Conservation (phyloP, 768 basidiomycete genomes). For the Phylloporus sp. region DNA sequence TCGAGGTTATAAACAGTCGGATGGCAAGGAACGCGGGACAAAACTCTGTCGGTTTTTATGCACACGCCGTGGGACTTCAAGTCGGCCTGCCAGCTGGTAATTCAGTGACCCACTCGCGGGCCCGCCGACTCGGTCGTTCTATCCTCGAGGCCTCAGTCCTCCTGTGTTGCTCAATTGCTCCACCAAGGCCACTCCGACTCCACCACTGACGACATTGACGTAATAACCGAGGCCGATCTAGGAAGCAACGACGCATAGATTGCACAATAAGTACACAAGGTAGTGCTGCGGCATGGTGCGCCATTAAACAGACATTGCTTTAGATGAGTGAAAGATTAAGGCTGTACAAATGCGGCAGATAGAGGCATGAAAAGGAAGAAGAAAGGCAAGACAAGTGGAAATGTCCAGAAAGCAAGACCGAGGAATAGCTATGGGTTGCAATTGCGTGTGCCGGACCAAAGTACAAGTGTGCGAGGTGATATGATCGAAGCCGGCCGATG, state of each 20-base stretch:
- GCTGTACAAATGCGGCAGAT: constrained; percentile 47
- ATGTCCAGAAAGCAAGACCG: constrained; percentile 35
- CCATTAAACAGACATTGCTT: constrained; percentile 40
- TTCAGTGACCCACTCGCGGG: too few relatives aligned
- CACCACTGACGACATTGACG: too few relatives aligned
- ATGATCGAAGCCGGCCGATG: constrained; percentile 39
- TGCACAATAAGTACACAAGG: constrained; percentile 38
- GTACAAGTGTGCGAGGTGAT: constrained; percentile 62
- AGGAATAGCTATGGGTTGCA: constrained; percentile 34
- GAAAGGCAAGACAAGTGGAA: constrained; percentile 22
- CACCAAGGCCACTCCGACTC: too few relatives aligned
- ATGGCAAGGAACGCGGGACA: background rate
- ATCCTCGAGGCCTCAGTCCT: too few relatives aligned
- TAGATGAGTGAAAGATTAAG: constrained; percentile 36
- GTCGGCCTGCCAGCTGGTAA: too few relatives aligned
- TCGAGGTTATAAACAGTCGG: background rate
- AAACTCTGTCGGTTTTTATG: constrained; percentile 3
- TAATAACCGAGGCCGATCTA: too few relatives aligned
- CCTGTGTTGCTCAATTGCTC: too few relatives aligned
- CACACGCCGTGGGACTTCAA: background rate
- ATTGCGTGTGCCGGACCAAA: constrained; percentile 57
- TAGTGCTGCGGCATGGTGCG: constrained; percentile 34
- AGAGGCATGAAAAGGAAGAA: constrained; percentile 21
- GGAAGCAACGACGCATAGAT: constrained; percentile 32
- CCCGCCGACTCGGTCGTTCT: too few relatives aligned